A percentile compares a stretch with the other conserved stretches of the same genome.
Evolutionary conservation across 805 yeast genomes (phyloP).

Genomic region (Pichia pseudocactophila): DNA sequence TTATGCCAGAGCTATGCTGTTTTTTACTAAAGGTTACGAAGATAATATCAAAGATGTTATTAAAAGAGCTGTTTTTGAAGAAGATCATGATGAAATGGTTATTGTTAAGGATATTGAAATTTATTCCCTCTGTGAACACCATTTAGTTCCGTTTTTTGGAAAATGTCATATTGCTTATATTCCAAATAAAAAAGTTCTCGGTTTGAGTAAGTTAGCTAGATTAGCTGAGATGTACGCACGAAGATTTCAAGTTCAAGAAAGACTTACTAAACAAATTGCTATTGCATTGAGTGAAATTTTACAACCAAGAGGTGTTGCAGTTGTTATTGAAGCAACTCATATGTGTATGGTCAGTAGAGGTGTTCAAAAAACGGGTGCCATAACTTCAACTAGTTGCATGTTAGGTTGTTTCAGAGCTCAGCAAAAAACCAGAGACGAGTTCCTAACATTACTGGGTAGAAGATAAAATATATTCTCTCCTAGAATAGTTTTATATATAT

Average conservation of each 20-base stretch:
- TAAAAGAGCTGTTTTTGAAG: slow-evolving; percentile 93
- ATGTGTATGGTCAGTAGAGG: slow-evolving; percentile 99
- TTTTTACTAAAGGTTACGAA: slow-evolving; percentile 93
- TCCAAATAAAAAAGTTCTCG: slow-evolving; percentile 88
- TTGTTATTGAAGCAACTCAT: slow-evolving; percentile 94
- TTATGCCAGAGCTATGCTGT: slow-evolving; percentile 93
- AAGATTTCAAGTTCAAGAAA: slow-evolving; percentile 95
- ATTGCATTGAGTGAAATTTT: slow-evolving; percentile 88
- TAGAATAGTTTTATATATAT: too few species aligned
- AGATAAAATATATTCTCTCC: too few species aligned
- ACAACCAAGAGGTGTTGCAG: slow-evolving; percentile 95
- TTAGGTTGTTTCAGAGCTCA: slow-evolving; percentile 90
- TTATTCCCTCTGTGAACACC: slow-evolving; percentile 93
- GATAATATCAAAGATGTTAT: slow-evolving; percentile 88
- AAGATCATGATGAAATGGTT: slow-evolving; percentile 98
- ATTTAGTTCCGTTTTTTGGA: slow-evolving; percentile 94
- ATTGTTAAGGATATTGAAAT: slow-evolving; percentile 92
- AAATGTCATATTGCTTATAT: slow-evolving; percentile 97
- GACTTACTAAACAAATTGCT: slow-evolving; percentile 94
- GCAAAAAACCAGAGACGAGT: slow-evolving; percentile 95
- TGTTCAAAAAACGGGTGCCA: slow-evolving; percentile 88
- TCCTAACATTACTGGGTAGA: slow-evolving; percentile 70
- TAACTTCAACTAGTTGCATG: slow-evolving; percentile 94
- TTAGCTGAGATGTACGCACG: slow-evolving; percentile 95
- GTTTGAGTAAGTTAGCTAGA: slow-evolving; percentile 86